phyloP scores from a whole-genome alignment of 495 filamentous ascomycete genomes.

The Aspergillus sclerotiicarbonarius region DNA sequence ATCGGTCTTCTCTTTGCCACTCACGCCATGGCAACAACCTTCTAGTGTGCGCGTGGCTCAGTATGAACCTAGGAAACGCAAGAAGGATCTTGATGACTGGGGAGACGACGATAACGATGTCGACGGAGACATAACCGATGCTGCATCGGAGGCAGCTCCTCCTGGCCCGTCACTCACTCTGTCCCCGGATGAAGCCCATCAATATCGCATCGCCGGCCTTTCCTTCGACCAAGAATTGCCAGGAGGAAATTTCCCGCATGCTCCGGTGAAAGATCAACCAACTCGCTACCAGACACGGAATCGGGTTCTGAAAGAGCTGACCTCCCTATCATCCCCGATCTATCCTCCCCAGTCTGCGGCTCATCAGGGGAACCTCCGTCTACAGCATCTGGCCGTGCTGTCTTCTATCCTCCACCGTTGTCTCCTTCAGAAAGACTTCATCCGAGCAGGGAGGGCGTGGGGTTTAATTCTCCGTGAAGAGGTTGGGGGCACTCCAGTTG shows the following conservation, averaged over 20 bases:
- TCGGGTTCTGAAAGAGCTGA: constrained; percentile 24
- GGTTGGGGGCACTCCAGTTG: constrained; percentile 47
- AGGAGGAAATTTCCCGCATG: constrained; percentile 45
- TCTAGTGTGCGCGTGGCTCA: constrained; percentile 32
- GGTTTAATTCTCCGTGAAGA: constrained; percentile 59
- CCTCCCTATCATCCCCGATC: constrained; percentile 32
- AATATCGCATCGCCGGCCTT: constrained; percentile 49
- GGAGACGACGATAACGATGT: constrained; percentile 25
- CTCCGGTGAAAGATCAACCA: constrained; percentile 17
- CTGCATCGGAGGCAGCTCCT: constrained; percentile 30
- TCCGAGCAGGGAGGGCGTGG: constrained; percentile 64
- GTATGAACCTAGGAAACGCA: constrained; percentile 43
- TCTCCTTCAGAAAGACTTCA: constrained; percentile 58
- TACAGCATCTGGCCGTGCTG: constrained; percentile 59
- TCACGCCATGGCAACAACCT: constrained; percentile 39
- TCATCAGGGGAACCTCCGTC: constrained; percentile 39
- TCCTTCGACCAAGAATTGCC: constrained; percentile 44
- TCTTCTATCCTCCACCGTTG: constrained; percentile 61
- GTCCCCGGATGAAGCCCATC: constrained; percentile 44
- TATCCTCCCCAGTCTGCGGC: constrained; percentile 37
- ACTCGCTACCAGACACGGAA: constrained; percentile 13
- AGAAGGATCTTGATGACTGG: constrained; percentile 28
- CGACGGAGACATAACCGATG: constrained; percentile 35
- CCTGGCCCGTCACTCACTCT: constrained; percentile 31
- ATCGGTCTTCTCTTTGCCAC: constrained; percentile 41